Base-by-base conservation (phyloP, 2,329 filamentous ascomycete species). In the Hymenoscyphus fraxineus region DNA sequence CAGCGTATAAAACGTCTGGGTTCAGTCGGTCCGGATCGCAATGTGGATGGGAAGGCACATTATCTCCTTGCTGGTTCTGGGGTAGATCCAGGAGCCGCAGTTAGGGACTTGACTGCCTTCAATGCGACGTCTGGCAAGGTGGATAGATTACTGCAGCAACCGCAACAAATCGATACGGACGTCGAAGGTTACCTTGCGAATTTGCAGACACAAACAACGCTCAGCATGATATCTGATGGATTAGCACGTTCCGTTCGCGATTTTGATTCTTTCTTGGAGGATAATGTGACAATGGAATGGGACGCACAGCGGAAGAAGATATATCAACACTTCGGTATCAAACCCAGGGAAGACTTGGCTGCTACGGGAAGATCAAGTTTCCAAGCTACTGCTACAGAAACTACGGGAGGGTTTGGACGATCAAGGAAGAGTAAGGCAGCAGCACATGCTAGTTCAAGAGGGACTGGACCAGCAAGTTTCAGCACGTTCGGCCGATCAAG, bases 231-330 rank as follows among this genome's bases (percentile, higher is more conserved):
- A 71, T 86, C 91, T 40, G 93, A 97, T 75, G 92, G 92, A n/a
- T 82, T 98, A 66, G 89, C 94, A 73, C 88, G 93, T 73, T 95
- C 93, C 3, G 89, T 94, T 66, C 87, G 88, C 63, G 95, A 98
- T 74, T 98, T 99, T 75, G 93, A 99, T 76, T 85, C 86, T 66
- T 98, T 97, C 76, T 82, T 99, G 63, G 93, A 98, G 76, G 93
- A 97, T 72, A 96, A 96, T 74, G 88, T 98, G 59, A 92, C 93
- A 38, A 89, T 96, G 81, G 93, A 98, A 76, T 98, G 95, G 93
- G 93, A 97, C 71, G 89, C 90, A 16, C 94, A 98, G 79, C 89
- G 94, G 67, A 92, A 91, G 77, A 88, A 88, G 69, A 97, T 99
- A 68, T 98, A 97, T 78, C 88, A 97, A 73, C 95, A 99, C 77